Evolutionary conservation across 805 yeast species (phyloP), one percentile per base, ranked within the genome.

Genomic region (Candida palmyrensis): DNA sequence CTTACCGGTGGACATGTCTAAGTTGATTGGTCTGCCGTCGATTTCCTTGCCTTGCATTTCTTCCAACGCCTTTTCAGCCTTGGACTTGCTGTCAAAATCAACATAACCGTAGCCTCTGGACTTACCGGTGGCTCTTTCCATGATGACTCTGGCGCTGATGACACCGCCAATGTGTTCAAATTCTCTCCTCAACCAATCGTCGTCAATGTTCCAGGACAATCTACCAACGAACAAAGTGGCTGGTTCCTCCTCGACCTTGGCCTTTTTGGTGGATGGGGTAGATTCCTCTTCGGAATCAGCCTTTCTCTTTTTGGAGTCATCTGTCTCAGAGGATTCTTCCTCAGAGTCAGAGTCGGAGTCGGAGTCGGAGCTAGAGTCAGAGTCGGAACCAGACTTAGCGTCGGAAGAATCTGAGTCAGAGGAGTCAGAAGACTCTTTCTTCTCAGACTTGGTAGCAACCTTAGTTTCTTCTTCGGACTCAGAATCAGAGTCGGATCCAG

Each of bases 101-200:
- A 92, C 96, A 68, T 92, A 92, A 60, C 95, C 95, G 74, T 85
- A 90, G 62, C 98, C 98, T 74, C 90, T 82, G 36, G 96, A 87
- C 68, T 86, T 84, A 51, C 89, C 92, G 39, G 94, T 76, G 41
- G 82, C 83, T 68, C 92, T 83, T 66, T 92, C 97, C 64, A 79
- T 77, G 59, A 92, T 86, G 46, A 92, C 96, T 69, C 98, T 82
- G 47, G 97, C 97, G 50, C 79, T 61, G 23, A 76, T 52, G 39
- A 88, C 92, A 62, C 95, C 96, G 33, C 90, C 95, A 41, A 62
- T 40, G 42, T 73, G 75, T 59, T 81, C 88, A 61, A 92, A 92
- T 68, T 86, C 97, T 41, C 80, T 69, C 64, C 73, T 72, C 60
- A 92, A 78, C 95, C 96, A 85, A 40, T 81, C 95, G 58, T 89